Percentiles rank a stretch among this genome's conserved stretches.
Evolutionary conservation across 129 eudicot species (phyloP).

Genomic region (sunflower (Helianthus annuus)): HanXRQr2.0-SUNRISE NC_035441.2:158773035-158773534

Average conservation of each 20-base stretch:
- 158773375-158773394: background rate
- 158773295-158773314: background rate
- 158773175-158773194: no score
- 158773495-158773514: slow-evolving; percentile 46
- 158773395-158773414: background rate
- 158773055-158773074: no score
- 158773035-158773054: no score
- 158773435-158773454: slow-evolving; percentile 67
- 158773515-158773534: slow-evolving; percentile 28
- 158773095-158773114: no score
- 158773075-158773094: no score
- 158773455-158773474: slow-evolving; percentile 59
- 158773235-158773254: no score
- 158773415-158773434: slow-evolving; percentile 36
- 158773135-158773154: no score
- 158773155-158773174: no score
- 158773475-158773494: slow-evolving; percentile 45
- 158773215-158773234: no score
- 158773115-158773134: no score
- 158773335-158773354: slow-evolving; percentile 25
- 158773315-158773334: slow-evolving; percentile 4
- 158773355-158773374: slow-evolving; percentile 31
- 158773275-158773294: background rate
- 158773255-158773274: no score
- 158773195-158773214: no score